A percentile compares a stretch with the other conserved stretches of the same genome.
Conservation (phyloP, 495 filamentous ascomycete genomes). For the Neurospora sp. region DNA sequence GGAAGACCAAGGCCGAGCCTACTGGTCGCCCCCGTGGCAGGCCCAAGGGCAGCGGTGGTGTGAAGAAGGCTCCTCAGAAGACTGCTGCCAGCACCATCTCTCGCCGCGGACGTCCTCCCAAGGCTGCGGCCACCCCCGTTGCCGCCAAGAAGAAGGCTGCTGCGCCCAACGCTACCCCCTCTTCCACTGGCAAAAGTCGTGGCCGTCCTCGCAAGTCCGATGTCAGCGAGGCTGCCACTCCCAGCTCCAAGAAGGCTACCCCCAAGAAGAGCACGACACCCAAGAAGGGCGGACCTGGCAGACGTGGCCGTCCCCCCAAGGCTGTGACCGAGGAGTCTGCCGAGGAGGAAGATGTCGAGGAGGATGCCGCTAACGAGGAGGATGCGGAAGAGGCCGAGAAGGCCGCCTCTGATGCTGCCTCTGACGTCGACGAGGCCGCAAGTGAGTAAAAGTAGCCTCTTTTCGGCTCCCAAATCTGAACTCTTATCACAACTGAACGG, state of each 20-base stretch:
- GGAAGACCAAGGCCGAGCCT: constrained; percentile 26
- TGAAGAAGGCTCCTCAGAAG: constrained; percentile 22
- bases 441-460: constrained; percentile 7
- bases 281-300: constrained; percentile 16
- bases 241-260: not conserved
- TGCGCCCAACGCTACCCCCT: not conserved
- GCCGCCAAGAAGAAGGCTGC: constrained; percentile 2
- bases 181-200: not conserved
- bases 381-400: constrained; percentile 12
- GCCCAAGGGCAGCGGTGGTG: constrained; percentile 29
- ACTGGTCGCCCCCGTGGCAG: constrained; percentile 35
- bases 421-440: constrained; percentile 9
- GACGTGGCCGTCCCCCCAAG: constrained; percentile 6
- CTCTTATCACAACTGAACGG: not conserved
- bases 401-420: not conserved
- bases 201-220: not conserved
- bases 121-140: constrained; percentile 7
- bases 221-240: not conserved
- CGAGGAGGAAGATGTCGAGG: constrained; percentile 11
- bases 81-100: constrained; percentile 5
- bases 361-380: constrained; percentile 1
- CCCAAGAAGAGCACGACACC: not conserved
- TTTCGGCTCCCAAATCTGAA: not conserved
- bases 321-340: constrained; percentile 8
- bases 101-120: constrained; percentile 29